phyloP scores from a whole-genome alignment of 1,139 yeast species.

The Zygoascus sp. region DNA sequence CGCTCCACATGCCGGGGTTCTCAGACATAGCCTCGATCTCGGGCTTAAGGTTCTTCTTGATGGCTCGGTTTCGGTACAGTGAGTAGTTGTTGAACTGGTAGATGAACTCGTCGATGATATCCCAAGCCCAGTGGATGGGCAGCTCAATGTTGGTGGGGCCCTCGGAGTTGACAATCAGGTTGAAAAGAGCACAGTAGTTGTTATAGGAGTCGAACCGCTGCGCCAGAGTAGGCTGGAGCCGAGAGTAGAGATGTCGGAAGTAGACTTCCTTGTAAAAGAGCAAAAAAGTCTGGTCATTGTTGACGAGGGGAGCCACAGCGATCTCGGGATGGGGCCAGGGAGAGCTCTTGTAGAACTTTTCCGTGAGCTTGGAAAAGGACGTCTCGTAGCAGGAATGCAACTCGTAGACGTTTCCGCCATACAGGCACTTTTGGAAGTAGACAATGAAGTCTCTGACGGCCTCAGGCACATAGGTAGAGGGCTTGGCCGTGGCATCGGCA shows the following conservation, averaged over 20 bases:
- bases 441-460: conserved; percentile 43
- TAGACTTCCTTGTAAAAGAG: conserved; percentile 46
- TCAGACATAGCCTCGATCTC: conserved; percentile 39
- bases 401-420: conserved; percentile 42
- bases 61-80: conserved; percentile 39
- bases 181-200: conserved; percentile 47
- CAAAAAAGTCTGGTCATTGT: conserved; percentile 42
- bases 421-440: conserved; percentile 41
- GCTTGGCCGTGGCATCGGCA: neutral
- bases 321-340: conserved; percentile 46
- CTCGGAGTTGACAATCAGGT: conserved; percentile 41
- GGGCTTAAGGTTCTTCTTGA: conserved; percentile 32
- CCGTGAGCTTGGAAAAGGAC: conserved; percentile 44
- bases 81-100: conserved; percentile 47
- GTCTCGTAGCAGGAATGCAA: conserved; percentile 44
- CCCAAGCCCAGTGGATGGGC: conserved; percentile 49
- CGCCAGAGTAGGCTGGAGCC: conserved; percentile 41
- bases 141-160: conserved; percentile 43
- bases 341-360: conserved; percentile 40
- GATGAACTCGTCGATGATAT: conserved; percentile 48
- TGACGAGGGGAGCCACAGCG: conserved; percentile 42
- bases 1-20: conserved; percentile 44
- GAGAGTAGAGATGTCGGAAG: conserved; percentile 46
- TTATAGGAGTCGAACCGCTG: conserved; percentile 45
- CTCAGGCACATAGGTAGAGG: conserved; percentile 37